Percentiles rank a stretch among this genome's conserved stretches.
Conservation (phyloP, 768 basidiomycete species). For the Trametes cubensis region DNA sequence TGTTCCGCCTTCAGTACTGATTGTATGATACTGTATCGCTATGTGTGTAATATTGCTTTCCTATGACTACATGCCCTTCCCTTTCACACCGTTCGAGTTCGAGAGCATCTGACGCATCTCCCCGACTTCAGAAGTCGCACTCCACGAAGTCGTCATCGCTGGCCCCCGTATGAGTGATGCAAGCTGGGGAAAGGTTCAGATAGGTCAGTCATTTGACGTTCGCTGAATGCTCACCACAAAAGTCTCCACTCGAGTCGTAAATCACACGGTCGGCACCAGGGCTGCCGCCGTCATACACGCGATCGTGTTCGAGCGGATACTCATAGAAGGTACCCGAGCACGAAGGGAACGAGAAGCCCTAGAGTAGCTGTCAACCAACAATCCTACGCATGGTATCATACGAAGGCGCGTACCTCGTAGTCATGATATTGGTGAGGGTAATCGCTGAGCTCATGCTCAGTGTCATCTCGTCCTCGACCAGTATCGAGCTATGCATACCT, state of each 20-base stretch:
- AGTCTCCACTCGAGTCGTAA: slow-evolving; percentile 24
- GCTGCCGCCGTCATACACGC: slow-evolving; percentile 32
- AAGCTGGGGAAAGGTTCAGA: slow-evolving; percentile 21
- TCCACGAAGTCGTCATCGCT: slow-evolving; percentile 27
- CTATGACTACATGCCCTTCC: neutral
- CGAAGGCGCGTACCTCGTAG: slow-evolving; percentile 27
- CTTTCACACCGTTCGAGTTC: neutral
- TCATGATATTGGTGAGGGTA: slow-evolving; percentile 36
- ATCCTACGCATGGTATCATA: neutral
- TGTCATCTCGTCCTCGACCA: neutral
- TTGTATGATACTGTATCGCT: slow-evolving; percentile 24
- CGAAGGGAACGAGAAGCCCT: slow-evolving; percentile 31
- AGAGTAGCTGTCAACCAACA: neutral
- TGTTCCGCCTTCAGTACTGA: slow-evolving; percentile 69
- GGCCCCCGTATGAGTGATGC: slow-evolving; percentile 30
- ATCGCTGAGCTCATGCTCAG: slow-evolving; percentile 16
- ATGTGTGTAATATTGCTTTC: neutral
- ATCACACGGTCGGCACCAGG: slow-evolving; percentile 37
- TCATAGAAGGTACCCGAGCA: slow-evolving; percentile 30
- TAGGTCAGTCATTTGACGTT: no score
- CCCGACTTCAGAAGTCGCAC: slow-evolving; percentile 19
- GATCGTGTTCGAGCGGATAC: slow-evolving; percentile 30
- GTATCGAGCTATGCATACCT: slow-evolving; percentile 13
- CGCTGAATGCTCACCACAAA: slow-evolving; percentile 26
- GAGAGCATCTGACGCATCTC: neutral